Conservation (phyloP, 2,329 filamentous ascomycete species). For the Sphaerulina vaccinii region DNA sequence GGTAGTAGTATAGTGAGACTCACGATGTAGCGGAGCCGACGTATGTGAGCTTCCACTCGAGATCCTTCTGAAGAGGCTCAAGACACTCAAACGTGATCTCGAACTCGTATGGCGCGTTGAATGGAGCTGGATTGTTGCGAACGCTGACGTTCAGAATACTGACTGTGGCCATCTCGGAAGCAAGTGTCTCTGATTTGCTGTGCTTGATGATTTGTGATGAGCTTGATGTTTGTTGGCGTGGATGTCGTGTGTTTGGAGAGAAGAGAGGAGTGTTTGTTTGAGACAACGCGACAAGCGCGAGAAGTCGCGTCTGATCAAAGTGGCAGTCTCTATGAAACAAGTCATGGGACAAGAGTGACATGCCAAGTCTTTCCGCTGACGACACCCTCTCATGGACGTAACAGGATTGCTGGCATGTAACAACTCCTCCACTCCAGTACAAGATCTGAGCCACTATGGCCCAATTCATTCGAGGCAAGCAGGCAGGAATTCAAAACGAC, state of each 20-base stretch:
- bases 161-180: conserved; percentile 80
- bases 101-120: conserved; percentile 90
- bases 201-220: neutral
- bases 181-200: neutral
- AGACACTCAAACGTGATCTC: conserved; percentile 99
- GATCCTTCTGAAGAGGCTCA: conserved; percentile 90
- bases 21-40: conserved; percentile 97
- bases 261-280: neutral
- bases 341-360: neutral
- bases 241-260: neutral
- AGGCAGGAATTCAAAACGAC: conserved; percentile 88
- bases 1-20: conserved; percentile 41
- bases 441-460: conserved; percentile 61
- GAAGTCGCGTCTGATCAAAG: neutral
- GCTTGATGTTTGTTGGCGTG: neutral
- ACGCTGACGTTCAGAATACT: conserved; percentile 94
- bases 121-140: conserved; percentile 93
- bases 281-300: neutral
- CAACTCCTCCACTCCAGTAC: no score
- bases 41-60: conserved; percentile 99
- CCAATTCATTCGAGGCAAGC: conserved; percentile 84
- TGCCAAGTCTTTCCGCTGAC: conserved; percentile 3
- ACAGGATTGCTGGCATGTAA: conserved; percentile 6
- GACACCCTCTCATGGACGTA: neutral
- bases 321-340: neutral